Evolutionary conservation across 345 rosid genomes (phyloP), one percentile per base, ranked within the genome.

Genomic region (Turnera subulata): DNA sequence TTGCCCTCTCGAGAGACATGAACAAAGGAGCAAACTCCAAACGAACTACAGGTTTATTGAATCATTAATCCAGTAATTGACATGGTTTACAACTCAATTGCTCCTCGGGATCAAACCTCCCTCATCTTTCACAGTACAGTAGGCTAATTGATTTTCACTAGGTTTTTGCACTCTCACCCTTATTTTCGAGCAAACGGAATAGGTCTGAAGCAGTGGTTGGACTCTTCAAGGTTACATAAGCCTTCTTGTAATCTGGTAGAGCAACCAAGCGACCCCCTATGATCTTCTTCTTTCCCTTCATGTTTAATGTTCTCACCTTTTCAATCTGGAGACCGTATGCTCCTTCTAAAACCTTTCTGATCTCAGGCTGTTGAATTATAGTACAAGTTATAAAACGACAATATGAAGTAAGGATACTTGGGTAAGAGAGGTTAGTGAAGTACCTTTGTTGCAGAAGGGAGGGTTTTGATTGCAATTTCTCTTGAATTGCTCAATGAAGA

Each of bases 201-300:
- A n/a, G n/a, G n/a, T n/a, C n/a, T n/a, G n/a, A n/a, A n/a, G n/a
- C n/a, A n/a, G n/a, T n/a, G n/a, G n/a, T n/a, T 16, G 62, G 66
- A 22, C 49, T 50, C 54, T 71, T 59, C 26, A 72, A 20, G 12
- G 76, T 72, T 18, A 66, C 45, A 20, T 57, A 61, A 23, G 64
- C 76, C 40, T 66, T 72, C 56, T 72, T 66, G 53, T 62, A 72
- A 42, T 62, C 45, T 11, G 72, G 64, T 48, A 39, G 51, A 39
- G 65, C 53, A 40, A 72, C 33, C 17, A 61, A 48, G 6, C n/a
- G 35, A 17, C 56, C 49, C 12, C 68, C 51, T 29, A 60, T 52
- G 44, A 12, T 46, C 59, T 56, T 71, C 59, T 71, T 71, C 67
- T 71, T 71, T 17, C 76, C 68, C 19, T 66, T 44, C 71, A 72